A percentile compares a stretch with the other conserved stretches of the same genome.
Evolutionary conservation across 305 asterid species (phyloP).

Genomic region (Fraxinus floribunda): DNA sequence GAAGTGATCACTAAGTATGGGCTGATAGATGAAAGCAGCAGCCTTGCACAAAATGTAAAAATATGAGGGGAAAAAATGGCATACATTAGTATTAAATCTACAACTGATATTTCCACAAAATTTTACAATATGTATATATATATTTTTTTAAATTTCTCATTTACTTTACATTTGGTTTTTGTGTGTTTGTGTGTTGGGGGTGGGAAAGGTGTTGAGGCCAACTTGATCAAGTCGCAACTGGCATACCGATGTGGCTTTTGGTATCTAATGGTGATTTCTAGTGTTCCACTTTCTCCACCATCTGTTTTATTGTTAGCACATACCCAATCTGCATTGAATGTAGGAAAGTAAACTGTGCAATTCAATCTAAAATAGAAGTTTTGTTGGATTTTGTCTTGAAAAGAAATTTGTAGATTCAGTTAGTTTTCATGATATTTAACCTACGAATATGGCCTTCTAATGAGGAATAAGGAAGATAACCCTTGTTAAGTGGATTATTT

Average conservation of each 20-base stretch:
- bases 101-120: background rate
- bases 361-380: no score
- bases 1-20: background rate
- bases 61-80: background rate
- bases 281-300: background rate
- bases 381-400: background rate
- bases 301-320: background rate
- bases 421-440: background rate
- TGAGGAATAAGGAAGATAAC: no score
- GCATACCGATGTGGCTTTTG: background rate
- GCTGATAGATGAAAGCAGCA: background rate
- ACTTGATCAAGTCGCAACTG: background rate
- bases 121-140: background rate
- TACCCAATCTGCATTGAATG: background rate
- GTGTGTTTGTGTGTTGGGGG: background rate
- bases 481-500: no score
- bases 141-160: background rate
- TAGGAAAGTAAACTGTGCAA: background rate
- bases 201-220: background rate
- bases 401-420: background rate
- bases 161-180: background rate
- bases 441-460: background rate
- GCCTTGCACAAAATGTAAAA: background rate
- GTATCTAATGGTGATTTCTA: background rate
- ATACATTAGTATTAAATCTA: background rate